Evolutionary conservation across 2,329 filamentous ascomycete species (phyloP).

Genomic region (Aschersonia sp.): DNA sequence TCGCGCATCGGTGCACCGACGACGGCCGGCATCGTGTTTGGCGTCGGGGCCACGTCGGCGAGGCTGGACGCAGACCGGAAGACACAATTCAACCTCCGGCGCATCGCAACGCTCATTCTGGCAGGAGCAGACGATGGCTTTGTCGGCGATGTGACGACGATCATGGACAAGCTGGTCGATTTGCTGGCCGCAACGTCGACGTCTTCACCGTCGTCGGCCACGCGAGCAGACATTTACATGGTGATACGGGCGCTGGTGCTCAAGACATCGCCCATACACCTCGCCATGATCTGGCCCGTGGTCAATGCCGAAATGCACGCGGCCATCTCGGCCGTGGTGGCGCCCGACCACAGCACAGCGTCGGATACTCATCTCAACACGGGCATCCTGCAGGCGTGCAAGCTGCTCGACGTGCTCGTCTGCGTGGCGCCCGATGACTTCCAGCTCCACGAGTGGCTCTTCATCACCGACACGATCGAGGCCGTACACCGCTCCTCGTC

Average conservation of each 20-base stretch:
- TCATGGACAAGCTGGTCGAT: slow-evolving; percentile 78
- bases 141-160: slow-evolving; percentile 54
- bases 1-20: slow-evolving; percentile 69
- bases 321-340: slow-evolving; percentile 60
- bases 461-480: slow-evolving; percentile 92
- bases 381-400: slow-evolving; percentile 79
- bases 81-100: slow-evolving; percentile 77
- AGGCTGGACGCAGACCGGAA: slow-evolving; percentile 89
- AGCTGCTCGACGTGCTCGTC: slow-evolving; percentile 80
- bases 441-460: slow-evolving; percentile 96
- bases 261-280: slow-evolving; percentile 62
- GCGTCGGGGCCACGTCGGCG: slow-evolving; percentile 89
- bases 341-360: slow-evolving; percentile 46
- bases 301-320: slow-evolving; percentile 76
- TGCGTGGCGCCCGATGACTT: slow-evolving; percentile 87
- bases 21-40: slow-evolving; percentile 92
- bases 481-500: slow-evolving; percentile 70
- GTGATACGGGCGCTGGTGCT: slow-evolving; percentile 71
- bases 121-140: slow-evolving; percentile 68
- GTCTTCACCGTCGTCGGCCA: slow-evolving; percentile 83
- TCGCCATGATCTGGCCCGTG: slow-evolving; percentile 79
- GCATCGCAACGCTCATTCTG: slow-evolving; percentile 67
- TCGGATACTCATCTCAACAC: slow-evolving; percentile 64
- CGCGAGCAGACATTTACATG: slow-evolving; percentile 80
- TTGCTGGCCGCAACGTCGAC: slow-evolving; percentile 70